Evolutionary conservation across 768 basidiomycete genomes (phyloP), one percentile per base, ranked within the genome.

Genomic region (Collybiopsis confluens): DNA sequence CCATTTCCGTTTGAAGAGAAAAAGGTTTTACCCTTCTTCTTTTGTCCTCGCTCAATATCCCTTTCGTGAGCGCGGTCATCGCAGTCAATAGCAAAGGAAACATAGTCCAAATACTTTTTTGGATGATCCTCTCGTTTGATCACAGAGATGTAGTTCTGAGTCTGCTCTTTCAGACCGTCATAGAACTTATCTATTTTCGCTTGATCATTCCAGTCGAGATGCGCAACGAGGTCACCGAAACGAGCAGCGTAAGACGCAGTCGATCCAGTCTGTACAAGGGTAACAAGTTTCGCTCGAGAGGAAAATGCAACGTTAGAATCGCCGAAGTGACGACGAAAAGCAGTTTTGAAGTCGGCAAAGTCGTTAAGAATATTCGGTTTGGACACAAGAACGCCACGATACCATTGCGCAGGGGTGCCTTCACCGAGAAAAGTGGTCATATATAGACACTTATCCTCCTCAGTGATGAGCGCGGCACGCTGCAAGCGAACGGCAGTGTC

Each of bases 141-240:
- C 15, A 68, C 54, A n/a, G 58, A 52, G 20, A 52, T 52, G 7
- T 42, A 57, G 35, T 62, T 59, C 52, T 68, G 61, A 48, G 71
- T 50, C 2, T 54, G 37, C 7, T 59, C 54, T 55, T 72, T 71
- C 40, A 71, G 61, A 10, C 67, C 60, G 6, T 62, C 55, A 16
- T 64, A 60, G 58, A 68, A 72, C 30, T 58, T 44, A 15, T 65
- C 62, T 33, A 73, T 72, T 44, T 68, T 67, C 18, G 64, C 70
- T 35, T 64, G 54, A 1, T 72, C 64, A 16, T 63, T 64, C 60
- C 61, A 59, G n/a, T 68, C 58, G 3, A 71, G 48, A 20, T 70
- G 59, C 28, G 45, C 51, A 23, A 63, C 42, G 37, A 63, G 54
- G 45, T 71, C 65, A 27, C 56, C 42, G 56, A 67, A 72, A 30